phyloP scores from a whole-genome alignment of 2,329 filamentous ascomycete species.

The Phyllosticta citriasiana region DNA sequence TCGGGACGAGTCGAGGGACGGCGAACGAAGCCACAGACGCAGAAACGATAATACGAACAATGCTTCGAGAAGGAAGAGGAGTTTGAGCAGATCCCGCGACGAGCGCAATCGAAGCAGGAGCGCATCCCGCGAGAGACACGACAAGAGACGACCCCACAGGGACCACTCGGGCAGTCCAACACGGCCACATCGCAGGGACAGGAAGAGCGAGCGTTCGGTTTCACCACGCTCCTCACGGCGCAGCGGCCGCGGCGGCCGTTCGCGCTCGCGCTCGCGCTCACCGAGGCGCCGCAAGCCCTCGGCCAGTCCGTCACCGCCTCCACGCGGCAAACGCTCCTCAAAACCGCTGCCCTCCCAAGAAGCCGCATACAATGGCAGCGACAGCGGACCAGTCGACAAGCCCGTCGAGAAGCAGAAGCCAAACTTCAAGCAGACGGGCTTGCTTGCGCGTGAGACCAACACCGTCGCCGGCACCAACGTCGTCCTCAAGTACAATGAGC shows the following conservation, averaged over 20 bases:
- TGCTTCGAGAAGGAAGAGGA: conserved; percentile 11
- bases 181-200: conserved; percentile 16
- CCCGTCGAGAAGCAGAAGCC: conserved; percentile 66
- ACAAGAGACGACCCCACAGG: conserved; percentile 9
- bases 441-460: conserved; percentile 82
- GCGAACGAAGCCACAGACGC: background rate
- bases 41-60: background rate
- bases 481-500: conserved; percentile 92
- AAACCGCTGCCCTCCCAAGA: conserved; percentile 38
- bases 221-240: conserved; percentile 9
- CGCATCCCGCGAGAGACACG: conserved; percentile 1
- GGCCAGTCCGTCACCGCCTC: conserved; percentile 28
- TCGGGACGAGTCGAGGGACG: conserved; percentile 1
- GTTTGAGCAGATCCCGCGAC: conserved; percentile 10
- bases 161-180: conserved; percentile 18
- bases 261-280: conserved; percentile 14
- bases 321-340: conserved; percentile 31
- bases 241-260: conserved; percentile 15
- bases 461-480: conserved; percentile 65
- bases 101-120: conserved; percentile 12
- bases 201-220: background rate
- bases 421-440: conserved; percentile 72
- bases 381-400: conserved; percentile 16
- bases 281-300: conserved; percentile 26
- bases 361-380: conserved; percentile 31